phyloP scores from a whole-genome alignment of 768 basidiomycete species.

The Pleurotus tuoliensis region DNA sequence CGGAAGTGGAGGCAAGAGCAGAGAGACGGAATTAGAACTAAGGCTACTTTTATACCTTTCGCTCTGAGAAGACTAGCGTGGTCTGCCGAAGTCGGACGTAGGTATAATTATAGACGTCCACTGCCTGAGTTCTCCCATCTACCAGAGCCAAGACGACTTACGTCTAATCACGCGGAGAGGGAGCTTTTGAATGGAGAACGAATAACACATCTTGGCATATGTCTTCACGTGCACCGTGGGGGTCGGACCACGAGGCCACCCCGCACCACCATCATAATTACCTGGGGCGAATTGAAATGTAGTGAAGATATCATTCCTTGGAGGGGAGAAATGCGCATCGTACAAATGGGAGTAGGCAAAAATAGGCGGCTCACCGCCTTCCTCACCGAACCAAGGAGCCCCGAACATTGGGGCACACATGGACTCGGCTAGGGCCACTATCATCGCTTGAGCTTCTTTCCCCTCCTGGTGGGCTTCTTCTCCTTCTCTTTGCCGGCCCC shows the following conservation, averaged over 20 bases:
- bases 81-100: not conserved
- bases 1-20: not conserved
- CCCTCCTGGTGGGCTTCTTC: constrained; percentile 48
- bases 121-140: not conserved
- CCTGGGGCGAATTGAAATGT: too few relatives aligned
- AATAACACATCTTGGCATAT: not conserved
- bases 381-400: not conserved
- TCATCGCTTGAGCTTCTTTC: constrained; percentile 43
- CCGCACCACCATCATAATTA: not conserved
- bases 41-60: constrained; percentile 4
- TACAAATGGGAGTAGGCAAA: too few relatives aligned
- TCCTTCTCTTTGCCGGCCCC: constrained; percentile 27
- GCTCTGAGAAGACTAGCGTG: not conserved
- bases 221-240: not conserved
- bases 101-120: not conserved
- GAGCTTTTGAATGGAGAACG: not conserved
- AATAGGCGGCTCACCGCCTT: not conserved
- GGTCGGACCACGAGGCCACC: not conserved
- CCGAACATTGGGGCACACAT: not conserved
- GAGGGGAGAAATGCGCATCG: too few relatives aligned
- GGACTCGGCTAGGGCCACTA: not conserved
- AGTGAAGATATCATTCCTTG: too few relatives aligned
- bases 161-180: constrained; percentile 2
- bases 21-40: not conserved
- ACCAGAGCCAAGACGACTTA: too few relatives aligned